Conservation (phyloP, 441 rosid species). For the Eutrema salsugineum region DNA sequence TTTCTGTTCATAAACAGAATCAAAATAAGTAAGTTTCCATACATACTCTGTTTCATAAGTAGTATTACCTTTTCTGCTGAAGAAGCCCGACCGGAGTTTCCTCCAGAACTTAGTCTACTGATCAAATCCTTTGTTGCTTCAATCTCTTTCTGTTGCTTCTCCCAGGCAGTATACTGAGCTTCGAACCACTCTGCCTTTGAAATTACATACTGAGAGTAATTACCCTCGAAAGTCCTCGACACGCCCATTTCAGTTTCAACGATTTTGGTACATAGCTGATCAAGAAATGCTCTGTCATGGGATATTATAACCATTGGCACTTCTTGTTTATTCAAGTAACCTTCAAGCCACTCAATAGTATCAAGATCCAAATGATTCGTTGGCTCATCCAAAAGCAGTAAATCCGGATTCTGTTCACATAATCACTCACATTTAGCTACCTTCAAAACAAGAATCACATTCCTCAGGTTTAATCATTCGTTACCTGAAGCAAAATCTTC, state of each 20-base stretch:
- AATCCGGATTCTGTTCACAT: constrained; percentile 74
- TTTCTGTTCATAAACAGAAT: constrained; percentile 43
- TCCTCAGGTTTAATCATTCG: background rate
- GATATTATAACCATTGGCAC: constrained; percentile 97
- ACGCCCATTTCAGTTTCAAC: constrained; percentile 97
- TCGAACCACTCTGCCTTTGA: constrained; percentile 82
- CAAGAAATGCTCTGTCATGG: constrained; percentile 95
- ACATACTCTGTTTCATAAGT: constrained; percentile 42
- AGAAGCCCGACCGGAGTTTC: constrained; percentile 91
- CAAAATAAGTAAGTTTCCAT: constrained; percentile 65
- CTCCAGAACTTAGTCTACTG: constrained; percentile 78
- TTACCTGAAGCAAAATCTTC: constrained; percentile 91
- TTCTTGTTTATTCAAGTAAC: constrained; percentile 78
- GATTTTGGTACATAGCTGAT: constrained; percentile 89
- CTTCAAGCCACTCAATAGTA: constrained; percentile 96
- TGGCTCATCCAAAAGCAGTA: constrained; percentile 89
- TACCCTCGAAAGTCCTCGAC: constrained; percentile 76
- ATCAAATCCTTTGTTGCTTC: constrained; percentile 77
- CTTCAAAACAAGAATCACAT: background rate
- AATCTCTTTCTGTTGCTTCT: constrained; percentile 88
- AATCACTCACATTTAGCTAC: constrained; percentile 2
- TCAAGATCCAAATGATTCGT: constrained; percentile 96
- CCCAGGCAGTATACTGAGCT: constrained; percentile 76
- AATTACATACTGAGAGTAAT: constrained; percentile 75
- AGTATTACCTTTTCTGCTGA: constrained; percentile 81